Evolutionary conservation across 257 asterid species (phyloP).

Genomic region (Przewalskia tangutica): DNA sequence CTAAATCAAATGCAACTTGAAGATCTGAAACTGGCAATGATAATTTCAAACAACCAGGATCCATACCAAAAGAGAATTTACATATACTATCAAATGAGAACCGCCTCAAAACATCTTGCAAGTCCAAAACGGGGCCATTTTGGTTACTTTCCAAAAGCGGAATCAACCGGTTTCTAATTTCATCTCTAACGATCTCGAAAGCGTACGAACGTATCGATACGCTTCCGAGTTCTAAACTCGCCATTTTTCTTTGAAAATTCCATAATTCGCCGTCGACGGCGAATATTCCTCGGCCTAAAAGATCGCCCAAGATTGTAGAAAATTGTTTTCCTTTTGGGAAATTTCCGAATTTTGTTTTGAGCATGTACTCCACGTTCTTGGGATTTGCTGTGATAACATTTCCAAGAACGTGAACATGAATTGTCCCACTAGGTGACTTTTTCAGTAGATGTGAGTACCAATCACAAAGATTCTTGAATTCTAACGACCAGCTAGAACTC

Average conservation of each 20-base stretch:
- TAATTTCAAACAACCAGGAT: conserved; percentile 47
- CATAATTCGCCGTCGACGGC: conserved; percentile 77
- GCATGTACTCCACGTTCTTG: conserved; percentile 51
- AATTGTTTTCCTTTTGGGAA: conserved; percentile 69
- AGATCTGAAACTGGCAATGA: conserved; percentile 49
- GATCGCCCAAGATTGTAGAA: conserved; percentile 51
- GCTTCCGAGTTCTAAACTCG: conserved; percentile 53
- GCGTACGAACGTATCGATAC: conserved; percentile 50
- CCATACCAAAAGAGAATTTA: conserved; percentile 56
- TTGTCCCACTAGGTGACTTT: conserved; percentile 48
- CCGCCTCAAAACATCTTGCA: conserved; percentile 68
- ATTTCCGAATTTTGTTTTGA: conserved; percentile 52
- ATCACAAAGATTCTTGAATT: conserved; percentile 56
- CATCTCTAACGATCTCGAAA: conserved; percentile 29
- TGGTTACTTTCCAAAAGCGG: conserved; percentile 26
- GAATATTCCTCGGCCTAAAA: conserved; percentile 75
- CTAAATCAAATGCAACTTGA: conserved; percentile 56
- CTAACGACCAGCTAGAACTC: conserved; percentile 40
- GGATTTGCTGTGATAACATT: conserved; percentile 61
- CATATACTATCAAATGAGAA: conserved; percentile 71
- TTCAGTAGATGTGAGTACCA: conserved; percentile 71
- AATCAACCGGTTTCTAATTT: conserved; percentile 43
- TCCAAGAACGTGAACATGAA: conserved; percentile 58
- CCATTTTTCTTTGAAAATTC: conserved; percentile 73
- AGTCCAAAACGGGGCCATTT: conserved; percentile 18